A percentile compares a stretch with the other conserved stretches of the same genome.
These are phyloP conservation scores for Fraxinus anomala DNA, from an alignment of 257 asterid species.

Conservation along the genomic window DNA sequence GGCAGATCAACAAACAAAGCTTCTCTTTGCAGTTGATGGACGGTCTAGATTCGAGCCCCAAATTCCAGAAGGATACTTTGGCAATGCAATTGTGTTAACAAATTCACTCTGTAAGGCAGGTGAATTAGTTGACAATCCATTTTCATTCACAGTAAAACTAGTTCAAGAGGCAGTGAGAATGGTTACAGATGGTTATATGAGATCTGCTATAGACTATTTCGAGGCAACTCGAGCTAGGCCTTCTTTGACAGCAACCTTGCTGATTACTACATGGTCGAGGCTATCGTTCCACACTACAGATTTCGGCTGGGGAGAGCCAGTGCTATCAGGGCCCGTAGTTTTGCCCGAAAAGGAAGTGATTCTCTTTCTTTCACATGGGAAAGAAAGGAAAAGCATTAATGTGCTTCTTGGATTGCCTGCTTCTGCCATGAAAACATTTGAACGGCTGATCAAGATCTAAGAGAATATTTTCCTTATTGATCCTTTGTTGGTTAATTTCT, in stretches of 20 bases:
- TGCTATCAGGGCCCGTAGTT: slow-evolving; percentile 21
- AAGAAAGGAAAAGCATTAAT: slow-evolving; percentile 20
- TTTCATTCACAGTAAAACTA: slow-evolving; percentile 19
- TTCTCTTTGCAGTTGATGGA: slow-evolving; percentile 28
- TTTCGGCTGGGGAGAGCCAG: slow-evolving; percentile 33
- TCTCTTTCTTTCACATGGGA: slow-evolving; percentile 23
- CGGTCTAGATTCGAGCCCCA: slow-evolving; percentile 23
- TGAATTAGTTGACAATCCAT: slow-evolving; percentile 21
- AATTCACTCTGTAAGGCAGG: slow-evolving; percentile 20
- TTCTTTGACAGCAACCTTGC: slow-evolving; percentile 19
- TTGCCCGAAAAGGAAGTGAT: slow-evolving; percentile 28
- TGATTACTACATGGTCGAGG: slow-evolving; percentile 25
- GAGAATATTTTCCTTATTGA: neutral
- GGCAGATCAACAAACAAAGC: slow-evolving; percentile 25
- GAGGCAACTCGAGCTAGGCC: slow-evolving; percentile 32
- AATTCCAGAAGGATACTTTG: slow-evolving; percentile 24
- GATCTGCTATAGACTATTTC: slow-evolving; percentile 28
- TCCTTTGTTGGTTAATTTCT: neutral
- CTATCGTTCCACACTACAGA: slow-evolving; percentile 25
- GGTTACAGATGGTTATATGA: slow-evolving; percentile 22
- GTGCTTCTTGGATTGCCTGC: slow-evolving; percentile 28
- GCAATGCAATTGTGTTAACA: slow-evolving; percentile 26
- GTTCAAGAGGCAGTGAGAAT: slow-evolving; percentile 24
- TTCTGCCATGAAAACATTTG: slow-evolving; percentile 30
- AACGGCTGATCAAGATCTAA: slow-evolving; percentile 22